Evolutionary conservation across 2,329 filamentous ascomycete species (phyloP).

Genomic region (Diaporthe sp.): DNA sequence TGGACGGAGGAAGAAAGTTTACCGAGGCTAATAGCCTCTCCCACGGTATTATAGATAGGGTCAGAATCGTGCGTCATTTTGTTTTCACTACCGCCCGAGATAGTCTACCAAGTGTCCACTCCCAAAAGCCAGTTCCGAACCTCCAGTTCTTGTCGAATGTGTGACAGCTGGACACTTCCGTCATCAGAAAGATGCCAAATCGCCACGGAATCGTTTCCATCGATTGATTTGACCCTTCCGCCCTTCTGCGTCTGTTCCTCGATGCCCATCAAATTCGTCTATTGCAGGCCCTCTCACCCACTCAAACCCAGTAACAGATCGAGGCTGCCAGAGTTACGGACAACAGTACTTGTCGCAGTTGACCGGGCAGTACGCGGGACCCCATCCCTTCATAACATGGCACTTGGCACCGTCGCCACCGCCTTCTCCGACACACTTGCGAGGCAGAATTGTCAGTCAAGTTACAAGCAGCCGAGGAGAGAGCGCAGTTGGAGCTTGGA

Average conservation of each 20-base stretch:
- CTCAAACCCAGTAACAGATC: neutral
- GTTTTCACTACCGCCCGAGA: no score
- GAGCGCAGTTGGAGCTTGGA: neutral
- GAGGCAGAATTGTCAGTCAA: neutral
- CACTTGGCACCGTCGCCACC: constrained; percentile 5
- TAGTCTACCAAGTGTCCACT: no score
- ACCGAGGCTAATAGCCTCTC: no score
- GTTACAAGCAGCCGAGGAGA: neutral
- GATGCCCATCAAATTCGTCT: neutral
- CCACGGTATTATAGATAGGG: no score
- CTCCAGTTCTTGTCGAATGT: neutral
- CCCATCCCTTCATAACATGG: neutral
- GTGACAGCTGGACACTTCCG: neutral
- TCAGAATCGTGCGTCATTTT: no score
- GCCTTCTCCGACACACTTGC: neutral
- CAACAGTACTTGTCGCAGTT: constrained; percentile 2
- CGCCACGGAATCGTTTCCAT: neutral
- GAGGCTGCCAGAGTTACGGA: neutral
- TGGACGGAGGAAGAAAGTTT: rapidly evolving
- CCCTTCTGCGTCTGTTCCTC: neutral
- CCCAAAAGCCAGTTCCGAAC: no score
- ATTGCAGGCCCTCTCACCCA: neutral
- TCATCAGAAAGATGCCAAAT: neutral
- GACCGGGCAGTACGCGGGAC: neutral
- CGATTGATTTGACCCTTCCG: neutral